Base-by-base conservation (phyloP, 805 yeast species). In the Groenewaldozyma tartarivorans region DNA sequence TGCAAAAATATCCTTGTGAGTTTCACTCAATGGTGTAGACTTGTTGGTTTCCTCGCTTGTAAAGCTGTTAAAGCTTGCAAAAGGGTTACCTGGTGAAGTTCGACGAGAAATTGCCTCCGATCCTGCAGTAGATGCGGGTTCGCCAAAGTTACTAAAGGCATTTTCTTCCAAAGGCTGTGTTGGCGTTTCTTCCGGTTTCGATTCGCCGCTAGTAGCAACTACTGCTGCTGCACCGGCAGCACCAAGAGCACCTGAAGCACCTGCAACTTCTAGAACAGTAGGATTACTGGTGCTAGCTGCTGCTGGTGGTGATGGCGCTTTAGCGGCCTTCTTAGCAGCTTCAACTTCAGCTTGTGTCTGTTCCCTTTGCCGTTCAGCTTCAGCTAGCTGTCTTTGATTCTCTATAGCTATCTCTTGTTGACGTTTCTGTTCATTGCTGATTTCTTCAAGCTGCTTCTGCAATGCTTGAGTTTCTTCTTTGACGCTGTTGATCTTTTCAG, bases 391-490 rank as follows among this genome's bases (percentile, higher is more conserved):
- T 4, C 41, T 31, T 22, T 45, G 39, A 19, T 48, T 49, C 20
- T 41, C 45, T 21, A 41, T 55, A 26, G 29, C 29, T 9, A 24
- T 7, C 29, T 81, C 80, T 41, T 69, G 67, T 24, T 82, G 75
- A 51, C 79, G 80, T 47, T 72, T 73, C 17, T 75, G 69, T 41
- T 79, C 81, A 36, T 63, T 60, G 43, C 74, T 64, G 36, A 72
- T 67, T 33, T 66, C 61, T 35, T 71, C 77, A 26, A 81, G 55
- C 48, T 77, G 79, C 41, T 66, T 65, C 49, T 77, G 73, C 46
- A 81, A 58, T 41, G 75, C 77, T 16, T 68, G 69, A 20, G 77
- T 71, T 58, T 81, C 84, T 4, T 81, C 78, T 56, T 80, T 85
- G 54, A 80, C 62, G 21, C 62, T 61, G 11, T 81, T 78, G 40